A percentile compares a stretch with the other conserved stretches of the same genome.
phyloP scores from a whole-genome alignment of 352 stramenopile genomes.

The Globisporangium abappressorium region DNA sequence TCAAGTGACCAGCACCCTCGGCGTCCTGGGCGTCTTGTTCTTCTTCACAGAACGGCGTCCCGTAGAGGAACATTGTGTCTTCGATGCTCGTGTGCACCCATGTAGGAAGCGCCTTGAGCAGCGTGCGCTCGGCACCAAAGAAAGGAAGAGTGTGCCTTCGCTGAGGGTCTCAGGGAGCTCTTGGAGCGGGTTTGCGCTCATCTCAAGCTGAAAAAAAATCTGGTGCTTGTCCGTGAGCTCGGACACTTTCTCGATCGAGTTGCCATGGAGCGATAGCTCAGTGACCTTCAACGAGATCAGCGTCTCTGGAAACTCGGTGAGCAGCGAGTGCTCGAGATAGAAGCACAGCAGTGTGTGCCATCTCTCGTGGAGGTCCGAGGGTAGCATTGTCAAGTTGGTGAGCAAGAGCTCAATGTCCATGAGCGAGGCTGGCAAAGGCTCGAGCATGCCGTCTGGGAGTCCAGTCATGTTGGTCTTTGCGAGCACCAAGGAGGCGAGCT shows the following conservation, averaged over 20 bases:
- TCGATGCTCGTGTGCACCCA: neutral
- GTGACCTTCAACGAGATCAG: neutral
- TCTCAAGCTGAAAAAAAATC: slow-evolving; percentile 9
- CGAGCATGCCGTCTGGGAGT: slow-evolving; percentile 12
- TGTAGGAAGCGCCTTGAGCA: neutral
- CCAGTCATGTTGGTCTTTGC: slow-evolving; percentile 13
- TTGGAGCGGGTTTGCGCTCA: slow-evolving; percentile 4
- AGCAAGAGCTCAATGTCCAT: slow-evolving; percentile 21
- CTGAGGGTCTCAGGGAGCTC: neutral
- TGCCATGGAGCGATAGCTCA: neutral
- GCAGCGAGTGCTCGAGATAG: slow-evolving; percentile 20
- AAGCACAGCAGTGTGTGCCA: slow-evolving; percentile 16
- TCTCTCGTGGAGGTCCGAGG: slow-evolving; percentile 14
- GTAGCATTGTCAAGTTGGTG: slow-evolving; percentile 19
- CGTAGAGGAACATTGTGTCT: neutral
- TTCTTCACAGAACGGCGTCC: neutral
- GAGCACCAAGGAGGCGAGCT: slow-evolving; percentile 1
- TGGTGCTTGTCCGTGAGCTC: slow-evolving; percentile 20
- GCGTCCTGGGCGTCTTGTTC: neutral
- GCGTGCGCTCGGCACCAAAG: slow-evolving; percentile 5
- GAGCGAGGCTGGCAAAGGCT: slow-evolving; percentile 2
- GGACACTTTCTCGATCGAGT: neutral
- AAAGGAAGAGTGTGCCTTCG: neutral
- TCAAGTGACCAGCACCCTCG: neutral
- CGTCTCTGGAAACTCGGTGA: slow-evolving; percentile 7